phyloP scores from a whole-genome alignment of 2,329 filamentous ascomycete species.

The Xylaria arbuscula region DNA sequence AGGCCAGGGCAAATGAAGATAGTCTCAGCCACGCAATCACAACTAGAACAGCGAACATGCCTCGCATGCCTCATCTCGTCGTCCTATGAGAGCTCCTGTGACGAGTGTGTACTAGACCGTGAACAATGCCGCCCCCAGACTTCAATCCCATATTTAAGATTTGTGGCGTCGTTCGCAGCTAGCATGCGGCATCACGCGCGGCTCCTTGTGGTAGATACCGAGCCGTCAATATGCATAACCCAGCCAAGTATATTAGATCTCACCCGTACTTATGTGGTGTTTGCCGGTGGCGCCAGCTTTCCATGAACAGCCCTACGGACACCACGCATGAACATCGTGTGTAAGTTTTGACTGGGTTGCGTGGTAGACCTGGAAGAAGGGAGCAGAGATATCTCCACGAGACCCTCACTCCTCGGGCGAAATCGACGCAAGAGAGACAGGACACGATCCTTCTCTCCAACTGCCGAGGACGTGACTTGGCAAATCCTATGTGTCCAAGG shows the following conservation, averaged over 20 bases:
- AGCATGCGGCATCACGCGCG: not conserved
- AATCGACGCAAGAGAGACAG: not conserved
- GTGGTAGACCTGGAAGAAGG: not conserved
- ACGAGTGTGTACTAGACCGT: not conserved
- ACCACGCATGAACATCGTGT: not conserved
- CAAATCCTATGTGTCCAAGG: not conserved
- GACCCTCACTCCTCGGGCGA: not conserved
- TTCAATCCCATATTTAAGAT: not conserved
- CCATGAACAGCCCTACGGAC: not conserved
- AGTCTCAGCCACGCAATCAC: constrained; percentile 29
- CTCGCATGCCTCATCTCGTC: constrained; percentile 4
- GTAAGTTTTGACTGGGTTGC: constrained; percentile 1
- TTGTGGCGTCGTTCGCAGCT: not conserved
- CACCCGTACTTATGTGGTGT: not conserved
- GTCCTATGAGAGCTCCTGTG: not conserved
- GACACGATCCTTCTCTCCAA: constrained; percentile 1
- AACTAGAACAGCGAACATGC: constrained; percentile 1
- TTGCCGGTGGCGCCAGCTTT: not conserved
- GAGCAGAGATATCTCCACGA: not conserved
- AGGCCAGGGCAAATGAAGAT: constrained; percentile 28
- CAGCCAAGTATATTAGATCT: not conserved
- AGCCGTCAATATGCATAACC: not conserved
- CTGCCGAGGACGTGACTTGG: not conserved
- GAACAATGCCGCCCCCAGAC: not conserved
- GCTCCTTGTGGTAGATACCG: not conserved